phyloP scores from a whole-genome alignment of 2,329 filamentous ascomycete genomes.

The Fusarium sacchari region DNA sequence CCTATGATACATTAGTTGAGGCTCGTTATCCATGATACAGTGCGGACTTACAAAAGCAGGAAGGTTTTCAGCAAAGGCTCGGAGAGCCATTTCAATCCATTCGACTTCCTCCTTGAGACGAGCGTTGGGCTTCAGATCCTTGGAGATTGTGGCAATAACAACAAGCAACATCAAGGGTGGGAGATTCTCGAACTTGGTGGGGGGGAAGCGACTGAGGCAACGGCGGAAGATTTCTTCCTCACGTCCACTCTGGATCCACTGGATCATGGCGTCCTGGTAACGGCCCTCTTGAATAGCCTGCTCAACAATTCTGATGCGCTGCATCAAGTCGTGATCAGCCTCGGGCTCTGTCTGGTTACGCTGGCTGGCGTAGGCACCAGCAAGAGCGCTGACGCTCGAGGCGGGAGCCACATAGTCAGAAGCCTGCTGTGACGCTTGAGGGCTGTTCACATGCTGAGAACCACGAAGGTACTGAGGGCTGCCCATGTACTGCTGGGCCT shows the following conservation, averaged over 20 bases:
- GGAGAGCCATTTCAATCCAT: conserved; percentile 70
- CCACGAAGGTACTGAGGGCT: conserved; percentile 52
- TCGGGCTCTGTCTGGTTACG: conserved; percentile 50
- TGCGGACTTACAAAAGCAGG: conserved; percentile 59
- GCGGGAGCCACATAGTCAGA: conserved; percentile 49
- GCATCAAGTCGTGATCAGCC: conserved; percentile 62
- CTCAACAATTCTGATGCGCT: conserved; percentile 68
- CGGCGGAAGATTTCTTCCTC: conserved; percentile 71
- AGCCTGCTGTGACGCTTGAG: conserved; percentile 46
- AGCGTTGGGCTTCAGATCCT: conserved; percentile 63
- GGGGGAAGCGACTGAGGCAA: conserved; percentile 51
- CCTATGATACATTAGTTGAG: conserved; percentile 43
- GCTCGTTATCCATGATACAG: background rate
- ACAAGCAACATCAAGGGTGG: conserved; percentile 71
- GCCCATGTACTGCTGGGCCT: conserved; percentile 48
- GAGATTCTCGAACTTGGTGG: conserved; percentile 61
- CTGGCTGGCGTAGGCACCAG: conserved; percentile 50
- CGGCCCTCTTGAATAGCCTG: conserved; percentile 69
- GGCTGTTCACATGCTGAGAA: conserved; percentile 47
- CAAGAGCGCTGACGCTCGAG: conserved; percentile 49
- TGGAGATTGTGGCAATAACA: conserved; percentile 71
- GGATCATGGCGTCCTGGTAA: conserved; percentile 70
- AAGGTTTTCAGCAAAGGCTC: conserved; percentile 60
- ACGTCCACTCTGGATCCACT: conserved; percentile 72
- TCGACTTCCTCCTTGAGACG: conserved; percentile 65